Evolutionary conservation across 805 yeast species (phyloP).

Genomic region (Candida pseudoglaebosa): DNA sequence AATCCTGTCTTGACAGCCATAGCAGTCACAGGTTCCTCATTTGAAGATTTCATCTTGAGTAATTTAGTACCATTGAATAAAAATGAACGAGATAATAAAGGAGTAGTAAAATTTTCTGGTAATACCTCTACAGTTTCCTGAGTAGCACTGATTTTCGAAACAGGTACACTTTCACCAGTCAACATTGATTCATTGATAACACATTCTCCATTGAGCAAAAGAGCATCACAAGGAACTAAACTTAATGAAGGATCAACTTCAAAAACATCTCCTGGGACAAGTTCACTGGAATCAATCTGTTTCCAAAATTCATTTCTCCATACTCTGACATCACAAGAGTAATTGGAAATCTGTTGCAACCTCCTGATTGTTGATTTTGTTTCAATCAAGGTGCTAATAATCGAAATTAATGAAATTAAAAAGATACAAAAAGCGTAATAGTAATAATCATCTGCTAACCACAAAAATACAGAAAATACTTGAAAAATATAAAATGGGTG

Average conservation of each 20-base stretch:
- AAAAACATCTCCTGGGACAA: constrained; percentile 94
- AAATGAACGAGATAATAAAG: constrained; percentile 67
- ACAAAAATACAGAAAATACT: constrained; percentile 81
- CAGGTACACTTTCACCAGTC: constrained; percentile 98
- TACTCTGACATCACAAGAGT: constrained; percentile 79
- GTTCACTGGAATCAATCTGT: constrained; percentile 65
- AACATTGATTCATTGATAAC: constrained; percentile 97
- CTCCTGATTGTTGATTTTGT: constrained; percentile 73
- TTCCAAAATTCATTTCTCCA: constrained; percentile 94
- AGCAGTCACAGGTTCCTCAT: constrained; percentile 78
- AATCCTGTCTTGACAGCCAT: constrained; percentile 88
- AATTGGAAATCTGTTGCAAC: constrained; percentile 67
- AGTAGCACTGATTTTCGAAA: constrained; percentile 69
- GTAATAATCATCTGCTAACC: constrained; percentile 90
- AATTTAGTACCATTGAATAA: constrained; percentile 87
- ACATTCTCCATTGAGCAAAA: constrained; percentile 86
- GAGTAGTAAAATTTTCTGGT: constrained; percentile 58
- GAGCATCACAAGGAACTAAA: constrained; percentile 83
- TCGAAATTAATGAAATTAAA: constrained; percentile 76
- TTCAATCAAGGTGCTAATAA: constrained; percentile 78
- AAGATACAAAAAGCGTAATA: constrained; percentile 94
- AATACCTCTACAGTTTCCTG: constrained; percentile 57
- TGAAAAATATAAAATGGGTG: constrained; percentile 97
- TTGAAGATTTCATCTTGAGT: constrained; percentile 72
- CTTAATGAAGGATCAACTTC: constrained; percentile 83